Evolutionary conservation across 2,329 filamentous ascomycete genomes (phyloP).

Genomic region (Fusarium duplospermum): DNA sequence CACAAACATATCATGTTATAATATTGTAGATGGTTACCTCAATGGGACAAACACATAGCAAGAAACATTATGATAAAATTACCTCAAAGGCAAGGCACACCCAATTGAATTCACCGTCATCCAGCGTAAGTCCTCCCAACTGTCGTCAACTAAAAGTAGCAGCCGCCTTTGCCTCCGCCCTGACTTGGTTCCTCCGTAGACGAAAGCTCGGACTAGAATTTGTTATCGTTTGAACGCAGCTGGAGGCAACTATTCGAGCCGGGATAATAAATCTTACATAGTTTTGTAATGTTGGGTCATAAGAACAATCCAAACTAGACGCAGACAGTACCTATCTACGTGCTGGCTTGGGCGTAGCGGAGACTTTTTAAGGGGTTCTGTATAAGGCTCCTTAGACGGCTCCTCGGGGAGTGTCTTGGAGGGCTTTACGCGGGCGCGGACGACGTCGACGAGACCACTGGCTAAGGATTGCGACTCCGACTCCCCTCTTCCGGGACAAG

Average conservation of each 20-base stretch:
- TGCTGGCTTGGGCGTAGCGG: conserved; percentile 8
- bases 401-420: conserved; percentile 10
- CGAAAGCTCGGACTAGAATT: conserved; percentile 15
- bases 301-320: conserved; percentile 20
- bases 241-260: conserved; percentile 12
- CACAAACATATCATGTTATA: background rate
- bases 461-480: too few species aligned
- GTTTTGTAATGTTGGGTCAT: conserved; percentile 10
- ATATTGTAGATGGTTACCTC: conserved; percentile 12
- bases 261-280: conserved; percentile 16
- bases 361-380: conserved; percentile 6
- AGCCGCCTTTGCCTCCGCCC: conserved; percentile 13
- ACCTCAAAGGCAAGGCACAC: conserved; percentile 7
- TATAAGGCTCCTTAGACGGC: conserved; percentile 10
- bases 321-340: conserved; percentile 9
- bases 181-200: conserved; percentile 16
- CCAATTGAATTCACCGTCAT: conserved; percentile 8
- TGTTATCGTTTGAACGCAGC: conserved; percentile 15
- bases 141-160: conserved; percentile 14
- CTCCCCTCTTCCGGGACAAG: conserved; percentile 10
- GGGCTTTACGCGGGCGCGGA: conserved; percentile 4
- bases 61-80: conserved; percentile 11
- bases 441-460: too few species aligned
- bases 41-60: conserved; percentile 10
- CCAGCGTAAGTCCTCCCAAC: conserved; percentile 11